Evolutionary conservation across 371 early-diverging fungal species (phyloP).

Genomic region (Lichtheimia ramosa): DNA sequence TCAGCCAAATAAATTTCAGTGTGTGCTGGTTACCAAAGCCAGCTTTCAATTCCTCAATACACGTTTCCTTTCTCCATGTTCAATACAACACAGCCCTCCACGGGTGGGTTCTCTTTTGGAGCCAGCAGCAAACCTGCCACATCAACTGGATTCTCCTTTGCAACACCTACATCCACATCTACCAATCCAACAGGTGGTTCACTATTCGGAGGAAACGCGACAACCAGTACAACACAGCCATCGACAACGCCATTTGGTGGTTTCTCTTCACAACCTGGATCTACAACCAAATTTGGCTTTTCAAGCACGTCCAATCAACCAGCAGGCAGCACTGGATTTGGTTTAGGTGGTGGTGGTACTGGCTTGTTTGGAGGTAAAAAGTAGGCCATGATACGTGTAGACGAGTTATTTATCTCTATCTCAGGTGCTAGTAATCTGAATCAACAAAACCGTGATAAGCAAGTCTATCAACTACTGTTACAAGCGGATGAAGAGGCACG

Average conservation of each 20-base stretch:
- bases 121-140: slow-evolving; percentile 13
- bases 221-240: background rate
- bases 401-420: background rate
- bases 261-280: background rate
- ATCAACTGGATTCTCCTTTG: slow-evolving; percentile 7
- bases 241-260: slow-evolving; percentile 14
- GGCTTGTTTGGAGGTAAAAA: background rate
- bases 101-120: slow-evolving; percentile 4
- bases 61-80: background rate
- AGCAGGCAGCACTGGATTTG: slow-evolving; percentile 8
- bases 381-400: background rate
- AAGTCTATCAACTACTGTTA: slow-evolving; percentile 30
- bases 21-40: no score
- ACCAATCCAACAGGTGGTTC: background rate
- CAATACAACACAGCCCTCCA: background rate
- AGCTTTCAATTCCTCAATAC: no score
- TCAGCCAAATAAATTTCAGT: no score
- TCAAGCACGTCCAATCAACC: no score
- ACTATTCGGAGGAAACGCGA: slow-evolving; percentile 21
- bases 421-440: slow-evolving; percentile 14
- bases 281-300: background rate
- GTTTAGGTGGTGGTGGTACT: slow-evolving; percentile 13
- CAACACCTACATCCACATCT: slow-evolving; percentile 4
- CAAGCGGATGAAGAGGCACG: slow-evolving; percentile 36
- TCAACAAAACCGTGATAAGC: slow-evolving; percentile 26